Conservation (phyloP, 768 basidiomycete species). For the Suillus bovinus region DNA sequence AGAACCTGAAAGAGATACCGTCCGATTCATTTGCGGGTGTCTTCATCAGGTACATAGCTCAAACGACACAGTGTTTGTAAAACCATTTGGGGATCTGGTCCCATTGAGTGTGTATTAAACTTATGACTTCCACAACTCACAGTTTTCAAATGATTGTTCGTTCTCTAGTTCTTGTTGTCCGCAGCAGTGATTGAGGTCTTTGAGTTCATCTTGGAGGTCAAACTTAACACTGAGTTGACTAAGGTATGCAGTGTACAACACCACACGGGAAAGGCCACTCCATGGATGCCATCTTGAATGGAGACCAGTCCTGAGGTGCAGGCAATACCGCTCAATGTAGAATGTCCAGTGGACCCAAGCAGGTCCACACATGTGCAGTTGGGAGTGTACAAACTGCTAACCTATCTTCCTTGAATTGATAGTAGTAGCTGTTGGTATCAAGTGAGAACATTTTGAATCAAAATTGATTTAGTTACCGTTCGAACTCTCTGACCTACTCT, state of each 20-base stretch:
- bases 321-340: slow-evolving; percentile 1
- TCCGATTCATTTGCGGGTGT: background rate
- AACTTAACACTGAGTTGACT: slow-evolving; percentile 4
- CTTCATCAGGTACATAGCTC: background rate
- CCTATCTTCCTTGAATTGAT: slow-evolving; percentile 5
- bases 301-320: background rate
- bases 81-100: slow-evolving; percentile 1
- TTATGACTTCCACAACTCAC: background rate
- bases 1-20: slow-evolving; percentile 1
- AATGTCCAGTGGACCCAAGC: slow-evolving; percentile 8
- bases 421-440: slow-evolving; percentile 4
- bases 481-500: slow-evolving; percentile 12
- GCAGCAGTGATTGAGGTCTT: background rate
- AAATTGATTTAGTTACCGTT: slow-evolving; percentile 9
- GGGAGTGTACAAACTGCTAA: slow-evolving; percentile 1
- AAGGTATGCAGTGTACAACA: slow-evolving; percentile 1
- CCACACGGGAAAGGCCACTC: background rate
- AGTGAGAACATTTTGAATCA: background rate
- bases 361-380: slow-evolving; percentile 1
- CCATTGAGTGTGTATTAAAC: background rate
- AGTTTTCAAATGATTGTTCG: background rate
- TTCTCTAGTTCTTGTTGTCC: background rate
- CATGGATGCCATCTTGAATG: background rate
- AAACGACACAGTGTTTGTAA: background rate
- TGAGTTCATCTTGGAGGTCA: slow-evolving; percentile 6